phyloP scores from a whole-genome alignment of 306 rosid species.

The Alnus rubra region DNA sequence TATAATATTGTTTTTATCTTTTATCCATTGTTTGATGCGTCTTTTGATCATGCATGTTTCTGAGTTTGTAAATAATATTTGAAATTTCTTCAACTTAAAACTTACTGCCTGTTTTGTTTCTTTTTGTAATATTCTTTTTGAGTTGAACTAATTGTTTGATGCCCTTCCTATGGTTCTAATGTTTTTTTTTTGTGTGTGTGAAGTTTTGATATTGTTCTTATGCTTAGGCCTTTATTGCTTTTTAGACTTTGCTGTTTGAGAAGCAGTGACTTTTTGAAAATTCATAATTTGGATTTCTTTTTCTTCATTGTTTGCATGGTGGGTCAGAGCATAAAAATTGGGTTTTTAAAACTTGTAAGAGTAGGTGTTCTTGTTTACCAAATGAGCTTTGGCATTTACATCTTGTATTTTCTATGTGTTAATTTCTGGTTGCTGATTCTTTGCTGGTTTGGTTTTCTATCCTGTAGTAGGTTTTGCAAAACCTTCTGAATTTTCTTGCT shows the following conservation, averaged over 20 bases:
- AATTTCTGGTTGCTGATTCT: constrained; percentile 1
- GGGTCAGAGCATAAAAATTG: not conserved
- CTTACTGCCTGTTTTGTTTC: not conserved
- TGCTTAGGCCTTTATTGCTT: not conserved
- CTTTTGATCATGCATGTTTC: constrained; percentile 21
- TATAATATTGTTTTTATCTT: not conserved
- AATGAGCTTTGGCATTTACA: not conserved
- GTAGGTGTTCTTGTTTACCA: too few relatives aligned
- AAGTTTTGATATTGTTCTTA: not conserved
- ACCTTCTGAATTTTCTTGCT: not conserved
- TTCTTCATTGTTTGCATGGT: constrained; percentile 3
- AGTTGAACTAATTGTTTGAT: not conserved
- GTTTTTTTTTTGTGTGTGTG: not conserved
- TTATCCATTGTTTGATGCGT: not conserved
- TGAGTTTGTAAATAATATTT: constrained; percentile 23
- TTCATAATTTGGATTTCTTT: not conserved
- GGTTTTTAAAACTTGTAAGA: not conserved
- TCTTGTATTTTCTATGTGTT: not conserved
- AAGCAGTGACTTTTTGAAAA: not conserved
- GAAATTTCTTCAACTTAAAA: not conserved
- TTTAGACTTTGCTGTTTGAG: not conserved
- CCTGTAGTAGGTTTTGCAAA: not conserved
- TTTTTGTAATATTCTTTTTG: constrained; percentile 1
- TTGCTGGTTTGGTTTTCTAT: not conserved
- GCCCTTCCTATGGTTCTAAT: not conserved